Conservation (phyloP, 176 grass and related monocot species). For the Carex myosuroides region DNA sequence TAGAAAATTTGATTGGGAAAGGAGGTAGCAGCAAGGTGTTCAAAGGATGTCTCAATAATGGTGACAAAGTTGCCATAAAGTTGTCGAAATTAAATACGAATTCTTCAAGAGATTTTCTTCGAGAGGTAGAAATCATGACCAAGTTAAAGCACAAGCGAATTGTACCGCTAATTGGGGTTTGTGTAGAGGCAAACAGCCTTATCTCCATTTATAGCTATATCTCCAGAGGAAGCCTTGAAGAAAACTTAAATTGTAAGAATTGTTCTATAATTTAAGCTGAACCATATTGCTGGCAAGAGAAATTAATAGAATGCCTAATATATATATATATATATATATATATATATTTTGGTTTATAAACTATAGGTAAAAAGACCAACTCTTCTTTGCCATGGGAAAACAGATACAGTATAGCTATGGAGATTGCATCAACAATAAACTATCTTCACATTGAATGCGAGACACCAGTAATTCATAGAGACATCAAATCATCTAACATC, state of each 20-base stretch:
- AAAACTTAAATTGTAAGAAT: constrained; percentile 69
- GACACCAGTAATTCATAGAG: constrained; percentile 76
- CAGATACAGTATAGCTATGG: constrained; percentile 56
- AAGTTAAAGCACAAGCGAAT: constrained; percentile 61
- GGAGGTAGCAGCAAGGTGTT: constrained; percentile 84
- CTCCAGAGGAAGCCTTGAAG: constrained; percentile 71
- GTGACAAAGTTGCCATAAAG: constrained; percentile 66
- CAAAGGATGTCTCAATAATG: constrained; percentile 52
- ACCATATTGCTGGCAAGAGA: neutral
- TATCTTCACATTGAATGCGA: constrained; percentile 65
- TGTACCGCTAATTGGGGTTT: constrained; percentile 71
- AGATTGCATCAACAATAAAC: constrained; percentile 61
- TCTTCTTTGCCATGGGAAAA: constrained; percentile 51
- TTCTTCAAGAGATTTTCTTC: constrained; percentile 77
- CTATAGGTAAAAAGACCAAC: constrained; percentile 45
- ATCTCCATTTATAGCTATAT: constrained; percentile 84
- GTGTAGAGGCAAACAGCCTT: constrained; percentile 63
- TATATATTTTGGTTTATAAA: neutral
- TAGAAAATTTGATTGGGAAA: constrained; percentile 85
- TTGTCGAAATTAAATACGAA: constrained; percentile 50
- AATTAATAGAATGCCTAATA: neutral
- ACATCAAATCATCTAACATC: constrained; percentile 98
- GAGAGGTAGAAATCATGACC: constrained; percentile 87
- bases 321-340: neutral
- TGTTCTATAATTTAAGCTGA: neutral